Evolutionary conservation across 768 basidiomycete species (phyloP).

Genomic region (Butyriboletus loyo): DNA sequence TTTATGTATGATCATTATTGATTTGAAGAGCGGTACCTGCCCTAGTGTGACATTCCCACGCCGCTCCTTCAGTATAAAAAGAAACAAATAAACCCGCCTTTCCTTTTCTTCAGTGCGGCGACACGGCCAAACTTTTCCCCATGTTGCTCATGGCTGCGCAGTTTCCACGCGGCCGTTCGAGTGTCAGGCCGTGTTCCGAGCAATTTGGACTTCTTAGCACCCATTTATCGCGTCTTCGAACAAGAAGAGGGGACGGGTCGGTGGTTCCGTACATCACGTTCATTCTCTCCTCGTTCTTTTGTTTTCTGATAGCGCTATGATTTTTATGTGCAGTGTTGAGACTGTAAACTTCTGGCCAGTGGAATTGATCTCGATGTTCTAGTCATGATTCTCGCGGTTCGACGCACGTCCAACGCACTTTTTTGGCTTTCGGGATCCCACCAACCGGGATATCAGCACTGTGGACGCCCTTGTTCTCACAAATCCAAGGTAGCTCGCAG

Average conservation of each 20-base stretch:
- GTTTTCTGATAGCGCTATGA: neutral
- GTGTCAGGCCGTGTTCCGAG: conserved; percentile 86
- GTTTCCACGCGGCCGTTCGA: conserved; percentile 70
- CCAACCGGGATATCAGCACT: too few relatives aligned
- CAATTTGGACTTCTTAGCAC: conserved; percentile 78
- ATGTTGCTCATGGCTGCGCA: conserved; percentile 84
- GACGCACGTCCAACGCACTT: too few relatives aligned
- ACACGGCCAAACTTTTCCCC: conserved; percentile 77
- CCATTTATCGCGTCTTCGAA: conserved; percentile 53
- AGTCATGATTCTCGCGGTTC: too few relatives aligned
- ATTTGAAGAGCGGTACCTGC: too few relatives aligned
- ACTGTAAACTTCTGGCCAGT: too few relatives aligned
- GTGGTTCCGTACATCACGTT: conserved; percentile 51
- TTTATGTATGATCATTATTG: neutral
- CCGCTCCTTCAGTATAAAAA: neutral
- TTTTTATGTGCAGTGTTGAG: neutral
- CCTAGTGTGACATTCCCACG: conserved; percentile 22
- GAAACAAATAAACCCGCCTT: neutral
- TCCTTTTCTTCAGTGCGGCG: conserved; percentile 62
- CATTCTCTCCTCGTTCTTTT: neutral
- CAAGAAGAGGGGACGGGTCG: conserved; percentile 69
- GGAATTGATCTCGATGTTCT: too few relatives aligned
- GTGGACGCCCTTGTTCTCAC: too few relatives aligned
- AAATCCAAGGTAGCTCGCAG: too few relatives aligned
- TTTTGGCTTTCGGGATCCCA: too few relatives aligned